These are phyloP conservation scores for Pythium aristosporum DNA, from an alignment of 352 stramenopile genomes.

Conservation along the genomic window DNA sequence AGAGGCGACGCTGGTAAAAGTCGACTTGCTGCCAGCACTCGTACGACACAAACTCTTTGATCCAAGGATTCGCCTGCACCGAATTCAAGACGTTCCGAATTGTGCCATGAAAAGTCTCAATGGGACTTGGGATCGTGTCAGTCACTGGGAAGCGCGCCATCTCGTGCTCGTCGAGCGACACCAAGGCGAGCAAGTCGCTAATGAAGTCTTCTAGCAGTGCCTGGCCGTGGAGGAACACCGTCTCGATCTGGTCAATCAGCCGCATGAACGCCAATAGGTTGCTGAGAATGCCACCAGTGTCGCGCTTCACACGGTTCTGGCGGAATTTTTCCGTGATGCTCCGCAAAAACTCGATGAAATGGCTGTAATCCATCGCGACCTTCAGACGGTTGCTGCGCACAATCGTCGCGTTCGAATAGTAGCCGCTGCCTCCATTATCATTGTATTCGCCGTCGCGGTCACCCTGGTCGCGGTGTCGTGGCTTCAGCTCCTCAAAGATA, in stretches of 20 bases:
- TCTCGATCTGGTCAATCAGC: constrained; percentile 74
- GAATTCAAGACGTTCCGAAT: constrained; percentile 71
- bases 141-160: constrained; percentile 49
- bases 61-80: constrained; percentile 64
- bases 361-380: constrained; percentile 71
- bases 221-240: constrained; percentile 69
- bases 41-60: constrained; percentile 58
- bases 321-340: constrained; percentile 66
- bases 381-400: constrained; percentile 70
- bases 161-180: constrained; percentile 40
- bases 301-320: constrained; percentile 45
- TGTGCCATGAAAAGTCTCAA: constrained; percentile 76
- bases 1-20: constrained; percentile 59
- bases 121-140: constrained; percentile 61
- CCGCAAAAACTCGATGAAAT: constrained; percentile 77
- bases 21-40: constrained; percentile 57
- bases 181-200: constrained; percentile 47
- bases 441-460: constrained; percentile 35
- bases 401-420: constrained; percentile 73
- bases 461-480: constrained; percentile 25
- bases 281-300: constrained; percentile 60
- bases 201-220: constrained; percentile 61
- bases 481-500: constrained; percentile 71
- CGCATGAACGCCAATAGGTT: constrained; percentile 62
- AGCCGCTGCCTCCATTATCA: constrained; percentile 22